These are phyloP conservation scores for Camellia granthamiana DNA, from an alignment of 148 eudicot species.

Conservation along the genomic window DNA sequence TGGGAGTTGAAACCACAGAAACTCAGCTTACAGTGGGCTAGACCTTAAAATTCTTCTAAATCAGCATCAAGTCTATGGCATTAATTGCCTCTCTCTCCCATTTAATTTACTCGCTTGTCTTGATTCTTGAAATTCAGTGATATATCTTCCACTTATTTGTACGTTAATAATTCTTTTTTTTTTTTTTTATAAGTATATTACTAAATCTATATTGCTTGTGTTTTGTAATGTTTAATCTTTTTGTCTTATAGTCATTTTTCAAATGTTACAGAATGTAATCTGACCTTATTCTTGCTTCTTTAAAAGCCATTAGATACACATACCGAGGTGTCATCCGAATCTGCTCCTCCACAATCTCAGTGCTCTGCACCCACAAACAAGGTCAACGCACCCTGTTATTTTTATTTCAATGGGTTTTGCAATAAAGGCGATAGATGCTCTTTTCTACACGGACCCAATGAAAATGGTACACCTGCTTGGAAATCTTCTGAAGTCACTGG, in stretches of 20 bases:
- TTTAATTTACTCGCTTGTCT: too few species aligned
- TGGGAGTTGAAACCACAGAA: background rate
- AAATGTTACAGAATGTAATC: background rate
- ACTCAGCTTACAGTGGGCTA: background rate
- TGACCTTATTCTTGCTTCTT: background rate
- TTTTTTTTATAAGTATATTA: too few species aligned
- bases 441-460: slow-evolving; percentile 45
- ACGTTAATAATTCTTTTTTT: too few species aligned
- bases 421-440: slow-evolving; percentile 66
- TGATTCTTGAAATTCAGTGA: background rate
- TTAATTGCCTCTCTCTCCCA: background rate
- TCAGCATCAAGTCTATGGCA: background rate
- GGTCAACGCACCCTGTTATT: slow-evolving; percentile 57
- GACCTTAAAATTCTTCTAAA: background rate
- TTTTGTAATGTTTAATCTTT: background rate
- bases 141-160: background rate
- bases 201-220: background rate
- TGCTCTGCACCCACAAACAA: slow-evolving; percentile 35
- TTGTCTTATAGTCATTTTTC: background rate
- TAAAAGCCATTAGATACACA: slow-evolving; percentile 55
- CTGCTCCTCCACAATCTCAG: slow-evolving; percentile 24
- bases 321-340: slow-evolving; percentile 35
- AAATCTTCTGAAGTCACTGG: slow-evolving; percentile 31
- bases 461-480: slow-evolving; percentile 21
- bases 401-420: slow-evolving; percentile 54